A percentile compares a stretch with the other conserved stretches of the same genome.
phyloP scores from a whole-genome alignment of 495 filamentous ascomycete genomes.

The Saxophila tyrrhenica region DNA sequence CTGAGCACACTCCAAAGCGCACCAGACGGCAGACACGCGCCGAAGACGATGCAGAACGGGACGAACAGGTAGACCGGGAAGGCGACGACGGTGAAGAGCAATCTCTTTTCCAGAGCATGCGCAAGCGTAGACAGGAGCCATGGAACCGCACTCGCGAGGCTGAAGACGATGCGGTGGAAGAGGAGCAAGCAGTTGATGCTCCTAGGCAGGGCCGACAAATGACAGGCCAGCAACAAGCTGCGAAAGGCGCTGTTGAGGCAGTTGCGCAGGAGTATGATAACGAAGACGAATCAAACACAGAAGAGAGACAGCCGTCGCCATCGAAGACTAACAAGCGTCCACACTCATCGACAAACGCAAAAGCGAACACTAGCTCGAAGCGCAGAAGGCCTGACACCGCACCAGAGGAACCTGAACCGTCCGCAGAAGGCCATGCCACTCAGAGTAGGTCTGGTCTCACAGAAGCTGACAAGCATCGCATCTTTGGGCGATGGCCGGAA shows the following conservation, averaged over 20 bases:
- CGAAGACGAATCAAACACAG: not conserved
- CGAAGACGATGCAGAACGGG: not conserved
- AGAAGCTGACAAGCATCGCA: not conserved
- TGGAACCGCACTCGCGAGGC: too few relatives aligned
- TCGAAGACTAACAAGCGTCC: not conserved
- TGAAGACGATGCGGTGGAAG: not conserved
- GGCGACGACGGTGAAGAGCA: too few relatives aligned
- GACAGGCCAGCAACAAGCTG: not conserved
- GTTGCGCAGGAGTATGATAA: not conserved
- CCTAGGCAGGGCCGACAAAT: not conserved
- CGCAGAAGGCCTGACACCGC: not conserved
- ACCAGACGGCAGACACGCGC: not conserved
- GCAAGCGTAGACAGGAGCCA: too few relatives aligned
- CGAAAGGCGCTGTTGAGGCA: not conserved
- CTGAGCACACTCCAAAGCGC: not conserved
- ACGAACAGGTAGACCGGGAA: too few relatives aligned
- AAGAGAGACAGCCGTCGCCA: not conserved
- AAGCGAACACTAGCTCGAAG: not conserved
- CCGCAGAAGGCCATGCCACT: not conserved
- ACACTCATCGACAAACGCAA: not conserved
- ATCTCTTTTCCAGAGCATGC: too few relatives aligned
- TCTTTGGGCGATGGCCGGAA: slow-evolving; percentile 10
- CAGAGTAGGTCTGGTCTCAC: not conserved
- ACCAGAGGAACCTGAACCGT: not conserved
- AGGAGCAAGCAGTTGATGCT: not conserved